Evolutionary conservation across 2,329 filamentous ascomycete species (phyloP), one percentile per base, ranked within the genome.

Genomic region (Xylariaceae sp.): DNA sequence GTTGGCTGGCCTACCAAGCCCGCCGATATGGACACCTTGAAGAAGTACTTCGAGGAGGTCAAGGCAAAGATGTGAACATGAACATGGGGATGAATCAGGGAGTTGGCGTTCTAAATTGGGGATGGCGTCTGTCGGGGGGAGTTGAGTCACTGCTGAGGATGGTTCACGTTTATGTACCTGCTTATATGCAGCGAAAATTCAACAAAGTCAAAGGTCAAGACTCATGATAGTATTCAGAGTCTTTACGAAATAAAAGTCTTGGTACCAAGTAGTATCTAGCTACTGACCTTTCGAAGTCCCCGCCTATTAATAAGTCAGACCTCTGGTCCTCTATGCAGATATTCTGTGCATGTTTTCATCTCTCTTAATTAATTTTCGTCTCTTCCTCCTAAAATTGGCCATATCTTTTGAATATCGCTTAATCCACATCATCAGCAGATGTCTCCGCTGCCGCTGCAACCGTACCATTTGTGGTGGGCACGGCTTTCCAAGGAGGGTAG

Each of bases 11-110:
- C 92, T 17, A 79, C 86, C 64, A 82, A 90, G 75, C 75, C 79
- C 62, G 82, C 83, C 1, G 87, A 96, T 68, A 95, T 94, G 88
- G 89, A 90, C 1, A 83, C 87, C 72, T 78, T 99, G 69, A 90
- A 92, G 81, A 84, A 83, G 64, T 78, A 95, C 62, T 81, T 83
- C 62, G 91, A 93, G 74, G 89, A 96, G 57, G 80, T 99, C 71
- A 95, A 95, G 83, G 77, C 88, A 13, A 96, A 92, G 82, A 93
- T 97, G 82, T 96, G 80, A 62, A 30, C 23, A 30, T 30, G 23
- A 5, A 30, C 23, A 30, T 30, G 23, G 23, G 23, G 23, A 30
- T 30, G 23, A 30, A 30, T 30, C 23, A 4, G 23, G 23, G 4
- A 1, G 23, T 30, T 30, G 23, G 23, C 23, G 23, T 30, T 30